Percentiles rank a stretch among this genome's conserved stretches.
Evolutionary conservation across 1,284 basidiomycete species (phyloP).

Genomic region (Cutaneotrichosporon mucoides): DNA sequence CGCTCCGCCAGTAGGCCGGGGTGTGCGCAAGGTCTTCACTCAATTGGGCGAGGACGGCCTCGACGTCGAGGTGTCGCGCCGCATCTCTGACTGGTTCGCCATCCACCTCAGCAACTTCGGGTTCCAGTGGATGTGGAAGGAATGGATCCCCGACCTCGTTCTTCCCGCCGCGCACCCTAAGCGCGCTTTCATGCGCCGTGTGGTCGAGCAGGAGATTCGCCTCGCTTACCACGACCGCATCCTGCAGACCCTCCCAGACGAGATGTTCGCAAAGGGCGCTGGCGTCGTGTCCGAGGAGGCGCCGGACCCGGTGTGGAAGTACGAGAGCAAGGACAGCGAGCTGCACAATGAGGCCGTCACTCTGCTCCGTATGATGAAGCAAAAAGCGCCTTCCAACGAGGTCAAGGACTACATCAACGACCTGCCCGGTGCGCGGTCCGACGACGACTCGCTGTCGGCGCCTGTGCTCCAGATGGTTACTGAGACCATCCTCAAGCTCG

Average conservation of each 20-base stretch:
- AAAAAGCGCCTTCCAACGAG: slow-evolving; percentile 64
- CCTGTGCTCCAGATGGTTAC: slow-evolving; percentile 72
- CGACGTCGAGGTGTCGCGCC: slow-evolving; percentile 73
- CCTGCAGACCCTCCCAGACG: slow-evolving; percentile 77
- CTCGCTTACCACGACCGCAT: slow-evolving; percentile 93
- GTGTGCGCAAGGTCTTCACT: slow-evolving; percentile 79
- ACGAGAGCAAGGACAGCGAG: slow-evolving; percentile 71
- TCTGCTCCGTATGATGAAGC: slow-evolving; percentile 75
- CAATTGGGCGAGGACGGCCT: slow-evolving; percentile 66
- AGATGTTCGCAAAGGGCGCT: slow-evolving; percentile 58
- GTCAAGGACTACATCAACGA: slow-evolving; percentile 71
- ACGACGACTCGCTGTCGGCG: slow-evolving; percentile 55
- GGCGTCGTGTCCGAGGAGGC: slow-evolving; percentile 40
- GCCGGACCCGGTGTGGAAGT: slow-evolving; percentile 78
- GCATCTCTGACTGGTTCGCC: slow-evolving; percentile 92
- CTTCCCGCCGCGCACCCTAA: slow-evolving; percentile 74
- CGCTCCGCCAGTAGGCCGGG: slow-evolving; percentile 93
- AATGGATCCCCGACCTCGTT: slow-evolving; percentile 88
- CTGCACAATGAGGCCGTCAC: slow-evolving; percentile 73
- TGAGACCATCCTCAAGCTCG: slow-evolving; percentile 84
- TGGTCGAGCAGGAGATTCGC: slow-evolving; percentile 84
- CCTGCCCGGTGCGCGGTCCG: slow-evolving; percentile 49
- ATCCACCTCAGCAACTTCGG: slow-evolving; percentile 97
- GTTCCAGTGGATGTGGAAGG: slow-evolving; percentile 99
- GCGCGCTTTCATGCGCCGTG: slow-evolving; percentile 78